phyloP scores from a whole-genome alignment of 1,284 basidiomycete species.

The Abortiporus biennis region DNA sequence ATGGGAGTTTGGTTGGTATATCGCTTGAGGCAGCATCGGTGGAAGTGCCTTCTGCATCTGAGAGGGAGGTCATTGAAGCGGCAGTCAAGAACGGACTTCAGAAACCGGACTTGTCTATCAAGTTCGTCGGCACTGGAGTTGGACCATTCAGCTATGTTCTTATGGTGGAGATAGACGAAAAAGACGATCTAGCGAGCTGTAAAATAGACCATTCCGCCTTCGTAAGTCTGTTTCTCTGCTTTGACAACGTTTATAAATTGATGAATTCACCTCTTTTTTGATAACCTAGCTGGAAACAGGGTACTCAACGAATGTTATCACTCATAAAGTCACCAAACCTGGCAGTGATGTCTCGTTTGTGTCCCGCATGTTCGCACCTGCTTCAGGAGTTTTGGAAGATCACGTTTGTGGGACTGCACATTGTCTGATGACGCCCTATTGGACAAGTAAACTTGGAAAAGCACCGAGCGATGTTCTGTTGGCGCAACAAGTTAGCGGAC shows the following conservation, averaged over 20 bases:
- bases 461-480: conserved; percentile 4
- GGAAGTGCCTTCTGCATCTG: conserved; percentile 8
- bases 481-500: conserved; percentile 44
- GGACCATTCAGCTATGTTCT: conserved; percentile 29
- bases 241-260: background rate
- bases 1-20: conserved; percentile 34
- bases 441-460: conserved; percentile 25
- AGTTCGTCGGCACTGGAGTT: conserved; percentile 31
- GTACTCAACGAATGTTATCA: conserved; percentile 29
- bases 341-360: conserved; percentile 32
- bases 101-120: conserved; percentile 27
- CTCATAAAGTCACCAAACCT: conserved; percentile 26
- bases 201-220: conserved; percentile 29
- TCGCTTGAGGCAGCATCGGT: conserved; percentile 17
- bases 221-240: conserved; percentile 29
- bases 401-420: conserved; percentile 56
- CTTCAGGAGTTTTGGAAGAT: conserved; percentile 40
- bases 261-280: too few relatives aligned
- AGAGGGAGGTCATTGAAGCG: conserved; percentile 20
- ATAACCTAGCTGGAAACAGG: background rate
- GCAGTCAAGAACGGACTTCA: conserved; percentile 33
- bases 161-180: conserved; percentile 38
- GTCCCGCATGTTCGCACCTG: conserved; percentile 48
- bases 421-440: conserved; percentile 45
- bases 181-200: conserved; percentile 32